A percentile compares a stretch with the other conserved stretches of the same genome.
Evolutionary conservation across 2,329 filamentous ascomycete genomes (phyloP).

Genomic region (Fusarium devonianum): DNA sequence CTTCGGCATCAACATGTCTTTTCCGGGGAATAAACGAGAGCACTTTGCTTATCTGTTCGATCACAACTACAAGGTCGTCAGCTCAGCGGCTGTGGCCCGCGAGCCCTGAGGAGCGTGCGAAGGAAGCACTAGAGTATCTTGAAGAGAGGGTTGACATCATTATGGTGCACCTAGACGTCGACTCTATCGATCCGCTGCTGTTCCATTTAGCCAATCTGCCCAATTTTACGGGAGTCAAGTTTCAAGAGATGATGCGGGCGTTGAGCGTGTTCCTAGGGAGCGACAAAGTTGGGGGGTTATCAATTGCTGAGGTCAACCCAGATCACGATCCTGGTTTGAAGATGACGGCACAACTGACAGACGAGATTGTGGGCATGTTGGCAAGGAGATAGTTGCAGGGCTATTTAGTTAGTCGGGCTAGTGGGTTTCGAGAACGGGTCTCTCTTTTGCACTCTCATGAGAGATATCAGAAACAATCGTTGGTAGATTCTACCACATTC

Average conservation of each 20-base stretch:
- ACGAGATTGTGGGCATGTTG: slow-evolving; percentile 12
- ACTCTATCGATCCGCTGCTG: slow-evolving; percentile 28
- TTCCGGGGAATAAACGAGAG: slow-evolving; percentile 29
- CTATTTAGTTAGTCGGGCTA: too few relatives aligned
- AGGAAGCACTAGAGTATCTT: slow-evolving; percentile 22
- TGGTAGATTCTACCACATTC: too few relatives aligned
- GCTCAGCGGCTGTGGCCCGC: slow-evolving; percentile 18
- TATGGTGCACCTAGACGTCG: slow-evolving; percentile 34
- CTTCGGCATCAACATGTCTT: slow-evolving; percentile 33
- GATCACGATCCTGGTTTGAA: slow-evolving; percentile 29
- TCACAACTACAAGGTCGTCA: slow-evolving; percentile 31
- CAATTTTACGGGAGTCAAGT: slow-evolving; percentile 31
- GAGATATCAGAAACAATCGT: too few relatives aligned
- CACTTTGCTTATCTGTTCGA: slow-evolving; percentile 36
- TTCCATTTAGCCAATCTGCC: slow-evolving; percentile 34
- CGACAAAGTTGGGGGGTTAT: slow-evolving; percentile 19
- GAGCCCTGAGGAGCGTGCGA: slow-evolving; percentile 20
- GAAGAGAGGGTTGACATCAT: slow-evolving; percentile 27
- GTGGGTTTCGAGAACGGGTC: too few relatives aligned
- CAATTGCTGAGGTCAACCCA: slow-evolving; percentile 33
- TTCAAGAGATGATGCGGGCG: slow-evolving; percentile 32
- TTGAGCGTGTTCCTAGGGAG: slow-evolving; percentile 13
- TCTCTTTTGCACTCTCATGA: too few relatives aligned
- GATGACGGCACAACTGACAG: slow-evolving; percentile 22
- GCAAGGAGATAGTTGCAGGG: too few relatives aligned